Evolutionary conservation across 2,329 filamentous ascomycete genomes (phyloP), one percentile per base, ranked within the genome.

Genomic region (Rutstroemia sydowiana): DNA sequence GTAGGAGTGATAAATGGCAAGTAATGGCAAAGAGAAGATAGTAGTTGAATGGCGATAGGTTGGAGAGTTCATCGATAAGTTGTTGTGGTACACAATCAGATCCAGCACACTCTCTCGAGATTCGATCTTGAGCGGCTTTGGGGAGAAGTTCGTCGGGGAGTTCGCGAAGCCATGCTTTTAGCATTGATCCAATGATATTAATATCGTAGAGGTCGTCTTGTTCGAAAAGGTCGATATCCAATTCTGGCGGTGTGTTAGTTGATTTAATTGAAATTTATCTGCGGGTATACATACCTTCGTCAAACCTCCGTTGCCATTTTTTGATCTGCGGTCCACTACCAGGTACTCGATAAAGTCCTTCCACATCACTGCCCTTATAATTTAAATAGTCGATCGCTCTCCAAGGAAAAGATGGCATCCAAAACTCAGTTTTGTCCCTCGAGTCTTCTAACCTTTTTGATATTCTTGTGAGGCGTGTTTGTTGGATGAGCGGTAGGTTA

Each of bases 401-500:
- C 87, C 92, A 96, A 0, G 92, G 91, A 53, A 97, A 84, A 6
- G 90, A 88, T 11, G 92, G 92, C 91, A 97, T 95, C 92, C 92
- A 97, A 65, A 95, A 97, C 65, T 96, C 92, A 0, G 92, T 97
- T 75, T 96, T 96, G 65, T 97, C 92, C 56, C 85, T 81, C 9
- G 91, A 95, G 55, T 87, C 82, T 64, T 95, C 88, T 40, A 97
- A 73, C 28, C 86, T 82, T 69, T 92, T 95, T 7, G 90, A 95
- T 65, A 97, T 96, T 57, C 92, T 81, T 0, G 92, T 96, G 57
- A 84, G 75, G n/a, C 92, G 82, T 6, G 91, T 91, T 70, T 97
- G 92, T 66, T 95, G 86, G 23, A 95, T 77, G 28, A 97, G 73
- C 1, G 90, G 89, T 45, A 87, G 74, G 63, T 93, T 95, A 66